These are phyloP conservation scores for Puya raimondii DNA, from an alignment of 176 grass and related monocot species.

Conservation along the genomic window DNA sequence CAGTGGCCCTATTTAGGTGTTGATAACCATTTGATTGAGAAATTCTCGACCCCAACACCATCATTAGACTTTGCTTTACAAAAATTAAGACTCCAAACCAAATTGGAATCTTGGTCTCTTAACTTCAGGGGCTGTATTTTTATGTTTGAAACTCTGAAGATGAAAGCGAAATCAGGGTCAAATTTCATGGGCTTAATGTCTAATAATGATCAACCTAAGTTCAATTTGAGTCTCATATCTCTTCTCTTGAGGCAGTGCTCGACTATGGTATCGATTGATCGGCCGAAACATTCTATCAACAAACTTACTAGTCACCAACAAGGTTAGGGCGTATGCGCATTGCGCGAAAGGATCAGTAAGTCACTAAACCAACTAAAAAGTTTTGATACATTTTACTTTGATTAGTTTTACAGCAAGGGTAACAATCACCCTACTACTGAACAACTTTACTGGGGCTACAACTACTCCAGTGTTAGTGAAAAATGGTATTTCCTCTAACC, in stretches of 20 bases:
- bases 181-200: too few relatives aligned
- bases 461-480: constrained; percentile 31
- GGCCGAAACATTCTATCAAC: not conserved
- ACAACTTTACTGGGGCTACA: constrained; percentile 63
- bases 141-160: too few relatives aligned
- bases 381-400: not conserved
- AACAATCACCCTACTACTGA: constrained; percentile 75
- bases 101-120: too few relatives aligned
- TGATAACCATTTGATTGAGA: constrained; percentile 13
- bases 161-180: too few relatives aligned
- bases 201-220: too few relatives aligned
- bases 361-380: not conserved
- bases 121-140: too few relatives aligned
- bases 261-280: constrained; percentile 14
- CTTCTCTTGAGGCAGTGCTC: constrained; percentile 4
- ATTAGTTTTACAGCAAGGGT: constrained; percentile 40
- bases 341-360: constrained; percentile 10
- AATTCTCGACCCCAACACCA: constrained; percentile 11
- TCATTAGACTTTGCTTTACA: too few relatives aligned
- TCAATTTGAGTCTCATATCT: not conserved
- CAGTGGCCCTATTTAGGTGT: not conserved
- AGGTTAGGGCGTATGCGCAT: constrained; percentile 13
- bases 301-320: constrained; percentile 13
- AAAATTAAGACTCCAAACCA: too few relatives aligned
- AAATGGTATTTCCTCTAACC: not conserved